phyloP scores from a whole-genome alignment of 1,284 basidiomycete species.

The Heterobasidion occidentale region DNA sequence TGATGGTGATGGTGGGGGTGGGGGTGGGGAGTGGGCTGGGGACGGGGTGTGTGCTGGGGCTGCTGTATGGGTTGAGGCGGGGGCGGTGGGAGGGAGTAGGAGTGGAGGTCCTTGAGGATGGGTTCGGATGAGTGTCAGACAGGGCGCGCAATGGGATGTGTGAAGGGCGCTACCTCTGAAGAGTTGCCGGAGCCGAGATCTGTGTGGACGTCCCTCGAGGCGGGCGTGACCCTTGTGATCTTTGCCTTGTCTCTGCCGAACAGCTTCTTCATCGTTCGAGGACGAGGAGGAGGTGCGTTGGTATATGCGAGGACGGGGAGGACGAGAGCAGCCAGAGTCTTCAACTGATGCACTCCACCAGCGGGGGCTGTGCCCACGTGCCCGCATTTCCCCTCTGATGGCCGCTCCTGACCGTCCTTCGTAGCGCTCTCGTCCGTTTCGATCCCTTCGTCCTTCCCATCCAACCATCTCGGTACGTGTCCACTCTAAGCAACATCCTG shows the following conservation, averaged over 20 bases:
- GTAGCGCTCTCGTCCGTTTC: background rate
- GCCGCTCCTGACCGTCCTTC: too few relatives aligned
- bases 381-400: background rate
- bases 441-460: background rate
- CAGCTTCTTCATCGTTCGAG: conserved; percentile 36
- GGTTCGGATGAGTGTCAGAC: background rate
- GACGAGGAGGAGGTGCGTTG: background rate
- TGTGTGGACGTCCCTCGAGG: conserved; percentile 14
- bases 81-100: background rate
- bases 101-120: conserved; percentile 2
- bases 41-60: background rate
- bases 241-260: conserved; percentile 42
- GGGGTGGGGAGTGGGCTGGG: background rate
- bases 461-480: background rate
- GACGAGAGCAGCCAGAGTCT: background rate
- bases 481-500: too few relatives aligned
- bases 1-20: conserved; percentile 7
- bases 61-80: background rate
- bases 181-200: conserved; percentile 13
- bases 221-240: conserved; percentile 21
- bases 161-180: conserved; percentile 21
- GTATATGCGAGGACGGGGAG: background rate
- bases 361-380: background rate
- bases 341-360: too few relatives aligned
- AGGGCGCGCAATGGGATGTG: conserved; percentile 7